Base-by-base conservation (phyloP, 768 basidiomycete species). In the Gloeopeniophorella convolvens region DNA sequence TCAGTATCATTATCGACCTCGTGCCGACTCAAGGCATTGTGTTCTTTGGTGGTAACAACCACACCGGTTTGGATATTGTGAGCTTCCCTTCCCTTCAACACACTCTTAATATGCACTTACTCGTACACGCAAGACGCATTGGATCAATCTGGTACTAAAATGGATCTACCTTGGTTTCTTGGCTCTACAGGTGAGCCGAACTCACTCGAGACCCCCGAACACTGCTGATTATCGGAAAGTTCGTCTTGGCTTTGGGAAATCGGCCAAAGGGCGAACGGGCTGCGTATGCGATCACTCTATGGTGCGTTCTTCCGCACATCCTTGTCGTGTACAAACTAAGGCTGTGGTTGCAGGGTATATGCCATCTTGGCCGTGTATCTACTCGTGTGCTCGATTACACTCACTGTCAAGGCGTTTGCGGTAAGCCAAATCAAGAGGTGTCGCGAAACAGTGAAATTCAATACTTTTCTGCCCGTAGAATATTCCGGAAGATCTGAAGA, bases 1-100 rank as follows among this genome's bases (percentile, higher is more conserved):
- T 95, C 75, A 83, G 83, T 54, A 94, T 95, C 68, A 90, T 95
- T 66, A 89, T 95, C 74, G 82, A 92, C 60, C 77, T 96, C 34
- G 74, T 93, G 12, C 86, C 87, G 3, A 49, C 50, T 44, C 72
- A 65, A 60, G 66, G 61, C 18, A 68, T 77, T 59, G 65, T 71
- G 42, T 59, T 93, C 45, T 96, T 96, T 56, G 90, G 89, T 35
- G 92, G 80, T 26, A 68, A 62, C 42, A 58, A 56, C 20, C 31
- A 58, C 26, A 55, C 49, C 3, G 56, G 56, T 18, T 45, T 55
- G 0, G 70, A 62, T 5, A 65, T 90, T 16, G 91, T 94, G 62
- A 50, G 89, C 70, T 26, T 8, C 30, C 16, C 16, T 15, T 26
- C 24, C 9, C 33, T 23, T 31, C 30, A 23, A 12, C 33, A 8